phyloP scores from a whole-genome alignment of 2,329 filamentous ascomycete species.

The Microdochium trichocladiopsis region DNA sequence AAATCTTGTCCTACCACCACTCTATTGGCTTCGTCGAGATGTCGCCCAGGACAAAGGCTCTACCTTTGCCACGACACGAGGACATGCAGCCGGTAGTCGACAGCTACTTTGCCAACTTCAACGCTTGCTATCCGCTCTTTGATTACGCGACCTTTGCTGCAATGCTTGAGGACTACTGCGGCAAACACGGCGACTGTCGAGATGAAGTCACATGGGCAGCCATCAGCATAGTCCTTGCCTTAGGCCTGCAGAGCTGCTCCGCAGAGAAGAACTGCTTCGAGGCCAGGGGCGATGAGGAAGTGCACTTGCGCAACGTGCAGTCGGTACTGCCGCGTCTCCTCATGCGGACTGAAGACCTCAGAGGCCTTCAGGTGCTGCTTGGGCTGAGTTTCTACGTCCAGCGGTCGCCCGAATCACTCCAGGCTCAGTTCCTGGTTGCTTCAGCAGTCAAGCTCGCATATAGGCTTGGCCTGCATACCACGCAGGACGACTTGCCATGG shows the following conservation, averaged over 20 bases:
- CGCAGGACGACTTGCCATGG: too few relatives aligned
- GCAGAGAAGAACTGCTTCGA: neutral
- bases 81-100: neutral
- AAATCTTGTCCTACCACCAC: too few relatives aligned
- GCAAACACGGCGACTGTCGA: neutral
- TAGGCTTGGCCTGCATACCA: neutral
- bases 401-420: neutral
- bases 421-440: neutral
- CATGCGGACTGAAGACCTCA: neutral
- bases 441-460: neutral
- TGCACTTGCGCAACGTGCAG: neutral
- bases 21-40: too few relatives aligned
- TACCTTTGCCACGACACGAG: neutral
- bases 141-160: too few relatives aligned
- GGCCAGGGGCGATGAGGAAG: neutral
- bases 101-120: neutral
- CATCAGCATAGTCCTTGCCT: neutral
- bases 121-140: neutral
- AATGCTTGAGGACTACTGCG: neutral
- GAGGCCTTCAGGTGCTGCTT: neutral
- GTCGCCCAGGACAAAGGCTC: neutral
- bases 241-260: neutral
- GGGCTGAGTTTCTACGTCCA: neutral
- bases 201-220: neutral
- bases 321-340: neutral